A percentile compares a stretch with the other conserved stretches of the same genome.
These are phyloP conservation scores for Diatrype stigma DNA, from an alignment of 2,329 filamentous ascomycete genomes.

Conservation along the genomic window DNA sequence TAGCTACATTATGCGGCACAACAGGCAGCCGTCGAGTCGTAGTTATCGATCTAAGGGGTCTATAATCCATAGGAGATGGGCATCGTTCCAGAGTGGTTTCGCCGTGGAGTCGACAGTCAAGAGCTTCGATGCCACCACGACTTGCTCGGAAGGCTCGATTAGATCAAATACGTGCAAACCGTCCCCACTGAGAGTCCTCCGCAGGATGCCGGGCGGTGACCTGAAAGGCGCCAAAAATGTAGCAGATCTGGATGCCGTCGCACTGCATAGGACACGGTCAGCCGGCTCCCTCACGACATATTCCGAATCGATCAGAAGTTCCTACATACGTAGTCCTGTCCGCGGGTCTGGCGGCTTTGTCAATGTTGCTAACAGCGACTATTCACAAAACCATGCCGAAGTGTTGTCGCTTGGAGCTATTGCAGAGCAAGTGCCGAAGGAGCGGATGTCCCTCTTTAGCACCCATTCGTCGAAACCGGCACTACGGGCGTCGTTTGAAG, in stretches of 20 bases:
- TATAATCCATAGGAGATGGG: constrained; percentile 49
- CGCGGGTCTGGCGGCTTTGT: constrained; percentile 39
- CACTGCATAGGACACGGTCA: constrained; percentile 51
- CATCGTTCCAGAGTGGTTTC: constrained; percentile 57
- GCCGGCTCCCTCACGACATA: constrained; percentile 57
- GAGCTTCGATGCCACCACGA: constrained; percentile 60
- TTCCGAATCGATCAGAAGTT: constrained; percentile 57
- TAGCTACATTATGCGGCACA: constrained; percentile 34
- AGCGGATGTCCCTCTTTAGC: constrained; percentile 52
- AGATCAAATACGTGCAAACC: constrained; percentile 41
- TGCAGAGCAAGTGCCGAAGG: constrained; percentile 45
- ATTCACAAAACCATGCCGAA: constrained; percentile 37
- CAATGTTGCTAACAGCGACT: constrained; percentile 40
- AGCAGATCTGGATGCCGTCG: constrained; percentile 51
- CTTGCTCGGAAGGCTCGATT: constrained; percentile 48
- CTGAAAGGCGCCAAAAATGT: constrained; percentile 64
- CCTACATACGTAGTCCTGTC: constrained; percentile 43
- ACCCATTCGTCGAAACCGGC: constrained; percentile 59
- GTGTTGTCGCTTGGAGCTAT: constrained; percentile 57
- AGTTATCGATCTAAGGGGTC: constrained; percentile 49
- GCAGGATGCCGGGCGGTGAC: constrained; percentile 71
- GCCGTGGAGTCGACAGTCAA: constrained; percentile 46
- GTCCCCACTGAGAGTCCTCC: constrained; percentile 58
- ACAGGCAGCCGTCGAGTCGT: constrained; percentile 43
- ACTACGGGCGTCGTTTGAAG: constrained; percentile 77